Evolutionary conservation across 805 yeast genomes (phyloP), one percentile per base, ranked within the genome.

Genomic region (Cyberlindnera lachancei): DNA sequence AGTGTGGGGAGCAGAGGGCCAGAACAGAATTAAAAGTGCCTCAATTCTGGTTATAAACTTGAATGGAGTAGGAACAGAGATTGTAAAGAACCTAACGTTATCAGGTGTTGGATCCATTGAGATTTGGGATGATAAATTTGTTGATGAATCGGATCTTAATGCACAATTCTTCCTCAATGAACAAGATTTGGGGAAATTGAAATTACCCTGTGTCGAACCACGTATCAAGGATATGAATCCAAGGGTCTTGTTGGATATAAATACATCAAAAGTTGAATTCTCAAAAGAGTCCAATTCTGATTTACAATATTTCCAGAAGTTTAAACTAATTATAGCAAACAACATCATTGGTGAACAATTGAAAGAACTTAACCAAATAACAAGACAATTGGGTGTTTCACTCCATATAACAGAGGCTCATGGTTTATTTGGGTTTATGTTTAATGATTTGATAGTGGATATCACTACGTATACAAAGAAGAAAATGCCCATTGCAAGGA

Each of bases 1-100:
- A 41, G 66, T 90, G 15, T 90, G 98, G 98, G 98, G 98, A 3
- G 65, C 92, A 52, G 94, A 83, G 20, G 94, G 96, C 4, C 98
- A 90, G 55, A 67, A 74, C 25, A 54, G 72, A 27, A 73, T 90
- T 63, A 68, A 92, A 23, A 71, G 77, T 14, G 79, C 96, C 7
- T 70, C 70, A 27, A 66, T 90, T 5, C 59, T 88, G 27, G 47
- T 92, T 26, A 64, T 90, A 29, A 80, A 82, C 40, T 46, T 86
- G 12, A 81, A 88, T 9, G 84, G 85, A 1, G 66, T 84, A 7
- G 94, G 94, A 6, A 74, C 78, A 12, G 98, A 90, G 54, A 67
- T 83, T 9, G 73, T 79, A 23, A 90, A 92, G 56, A 88, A 88
- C 54, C 55, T 92, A 29, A 84, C 84, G 14, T 66, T 92, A 16